Conservation (phyloP, 2,329 filamentous ascomycete genomes). For the Trichophyton schoenleinii region DNA sequence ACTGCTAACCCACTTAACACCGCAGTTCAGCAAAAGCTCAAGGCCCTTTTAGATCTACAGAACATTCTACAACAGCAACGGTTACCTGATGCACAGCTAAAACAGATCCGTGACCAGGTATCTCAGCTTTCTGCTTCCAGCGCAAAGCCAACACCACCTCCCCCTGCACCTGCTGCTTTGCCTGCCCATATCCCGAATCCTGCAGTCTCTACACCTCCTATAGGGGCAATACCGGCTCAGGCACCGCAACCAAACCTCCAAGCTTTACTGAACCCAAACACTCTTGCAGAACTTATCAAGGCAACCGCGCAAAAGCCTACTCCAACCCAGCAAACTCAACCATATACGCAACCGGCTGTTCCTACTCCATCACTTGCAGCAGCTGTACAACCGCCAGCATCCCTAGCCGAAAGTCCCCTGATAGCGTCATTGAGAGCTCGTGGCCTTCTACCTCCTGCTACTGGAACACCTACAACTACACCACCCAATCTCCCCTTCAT, state of each 20-base stretch:
- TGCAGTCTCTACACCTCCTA: constrained; percentile 4
- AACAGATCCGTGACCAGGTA: constrained; percentile 74
- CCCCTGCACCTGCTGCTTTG: constrained; percentile 8
- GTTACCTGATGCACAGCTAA: constrained; percentile 67
- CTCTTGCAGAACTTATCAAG: constrained; percentile 35
- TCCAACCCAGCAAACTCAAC: constrained; percentile 38
- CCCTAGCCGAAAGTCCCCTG: constrained; percentile 45
- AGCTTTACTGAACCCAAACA: constrained; percentile 29
- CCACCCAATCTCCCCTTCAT: constrained; percentile 32
- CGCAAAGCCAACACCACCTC: constrained; percentile 3
- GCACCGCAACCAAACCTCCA: constrained; percentile 21
- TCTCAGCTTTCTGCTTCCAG: constrained; percentile 46
- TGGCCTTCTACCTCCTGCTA: constrained; percentile 47
- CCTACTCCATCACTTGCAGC: constrained; percentile 34
- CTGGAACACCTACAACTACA: constrained; percentile 32
- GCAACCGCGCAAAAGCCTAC: constrained; percentile 27
- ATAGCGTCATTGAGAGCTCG: constrained; percentile 56
- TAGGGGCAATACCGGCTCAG: constrained; percentile 6
- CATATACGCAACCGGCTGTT: constrained; percentile 44
- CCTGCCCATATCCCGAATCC: constrained; percentile 19
- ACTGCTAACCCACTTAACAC: constrained; percentile 63
- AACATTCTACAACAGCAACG: constrained; percentile 64
- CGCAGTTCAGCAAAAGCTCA: constrained; percentile 64
- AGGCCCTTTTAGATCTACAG: constrained; percentile 76
- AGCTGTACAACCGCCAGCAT: constrained; percentile 23